These are phyloP conservation scores for Dactylella cylindrospora DNA, from an alignment of 2,329 filamentous ascomycete genomes.

Conservation along the genomic window DNA sequence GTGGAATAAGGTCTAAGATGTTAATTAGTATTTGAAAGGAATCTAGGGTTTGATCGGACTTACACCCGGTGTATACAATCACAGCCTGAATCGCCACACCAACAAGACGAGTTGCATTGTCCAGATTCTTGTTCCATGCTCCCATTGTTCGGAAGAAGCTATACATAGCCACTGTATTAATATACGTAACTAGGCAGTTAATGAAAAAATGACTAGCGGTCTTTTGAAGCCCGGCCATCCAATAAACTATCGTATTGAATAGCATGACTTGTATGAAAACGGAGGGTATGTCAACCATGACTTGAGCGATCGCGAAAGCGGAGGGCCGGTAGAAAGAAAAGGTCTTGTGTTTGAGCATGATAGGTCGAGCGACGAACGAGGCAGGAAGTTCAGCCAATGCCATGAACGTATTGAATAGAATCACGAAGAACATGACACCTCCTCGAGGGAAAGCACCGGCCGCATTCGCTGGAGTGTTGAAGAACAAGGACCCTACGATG, in stretches of 20 bases:
- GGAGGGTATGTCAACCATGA: conserved; percentile 61
- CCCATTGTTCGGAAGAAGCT: conserved; percentile 59
- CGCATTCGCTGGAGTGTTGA: conserved; percentile 58
- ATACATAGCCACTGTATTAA: conserved; percentile 60
- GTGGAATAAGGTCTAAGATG: conserved; percentile 69
- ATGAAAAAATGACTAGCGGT: conserved; percentile 66
- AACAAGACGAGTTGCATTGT: conserved; percentile 53
- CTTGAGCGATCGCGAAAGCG: conserved; percentile 62
- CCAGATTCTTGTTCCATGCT: conserved; percentile 65
- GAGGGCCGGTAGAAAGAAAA: conserved; percentile 69
- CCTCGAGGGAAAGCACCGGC: conserved; percentile 62
- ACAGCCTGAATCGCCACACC: conserved; percentile 57
- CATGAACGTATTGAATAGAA: conserved; percentile 65
- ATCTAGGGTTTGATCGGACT: conserved; percentile 66
- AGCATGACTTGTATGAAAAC: conserved; percentile 62
- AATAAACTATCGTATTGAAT: conserved; percentile 65
- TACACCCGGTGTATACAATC: conserved; percentile 66
- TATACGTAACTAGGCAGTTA: conserved; percentile 59
- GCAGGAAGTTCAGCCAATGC: conserved; percentile 64
- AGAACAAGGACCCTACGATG: conserved; percentile 67
- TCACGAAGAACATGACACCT: conserved; percentile 64
- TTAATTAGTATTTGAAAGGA: conserved; percentile 50
- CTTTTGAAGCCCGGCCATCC: conserved; percentile 59
- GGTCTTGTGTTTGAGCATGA: conserved; percentile 69
- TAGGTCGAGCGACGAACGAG: conserved; percentile 64